Evolutionary conservation across 345 rosid genomes (phyloP), one percentile per base, ranked within the genome.

Genomic region (Corchorus capsularis): DNA sequence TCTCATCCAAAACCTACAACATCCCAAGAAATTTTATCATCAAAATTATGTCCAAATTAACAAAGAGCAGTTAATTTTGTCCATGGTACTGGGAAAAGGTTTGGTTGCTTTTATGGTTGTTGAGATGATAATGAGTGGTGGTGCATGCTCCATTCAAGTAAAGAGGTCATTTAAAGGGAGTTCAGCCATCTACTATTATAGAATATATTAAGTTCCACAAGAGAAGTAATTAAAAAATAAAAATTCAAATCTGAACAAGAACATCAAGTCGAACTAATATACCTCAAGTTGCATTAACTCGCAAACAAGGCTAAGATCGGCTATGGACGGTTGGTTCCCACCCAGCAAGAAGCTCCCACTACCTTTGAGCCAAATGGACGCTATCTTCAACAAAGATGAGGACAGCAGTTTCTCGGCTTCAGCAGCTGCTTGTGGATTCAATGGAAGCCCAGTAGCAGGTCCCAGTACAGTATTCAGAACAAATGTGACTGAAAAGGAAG

Each of bases 211-310:
- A 43, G 37, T 73, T 46, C 76, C 76, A 60, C 53, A 20, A 27
- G 41, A 72, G 39, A 57, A 59, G 54, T 19, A 72, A 77, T 19
- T 7, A 53, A 5, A 34, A 62, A 27, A n/a, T 12, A 52, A 72
- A 68, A n/a, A 79, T 34, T 9, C 54, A 69, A 32, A 69, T 34
- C 14, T 32, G 72, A 45, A 68, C 43, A 69, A 50, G 16, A 32
- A 32, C 35, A 32, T 50, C 15, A 49, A 61, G 61, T 43, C 50
- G 45, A 27, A 67, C 59, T 39, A 74, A 62, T 62, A 59, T 83
- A 91, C 96, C 93, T 91, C 91, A 65, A 91, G 88, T 74, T 90
- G 97, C 92, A 82, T 91, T 76, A 93, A 78, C 79, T 93, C 94
- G 71, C 97, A 94, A 8, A 88, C 91, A 34, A 94, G 92, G 89